These are phyloP conservation scores for Ophiosphaerella korrae DNA, from an alignment of 2,329 filamentous ascomycete genomes.

Conservation along the genomic window DNA sequence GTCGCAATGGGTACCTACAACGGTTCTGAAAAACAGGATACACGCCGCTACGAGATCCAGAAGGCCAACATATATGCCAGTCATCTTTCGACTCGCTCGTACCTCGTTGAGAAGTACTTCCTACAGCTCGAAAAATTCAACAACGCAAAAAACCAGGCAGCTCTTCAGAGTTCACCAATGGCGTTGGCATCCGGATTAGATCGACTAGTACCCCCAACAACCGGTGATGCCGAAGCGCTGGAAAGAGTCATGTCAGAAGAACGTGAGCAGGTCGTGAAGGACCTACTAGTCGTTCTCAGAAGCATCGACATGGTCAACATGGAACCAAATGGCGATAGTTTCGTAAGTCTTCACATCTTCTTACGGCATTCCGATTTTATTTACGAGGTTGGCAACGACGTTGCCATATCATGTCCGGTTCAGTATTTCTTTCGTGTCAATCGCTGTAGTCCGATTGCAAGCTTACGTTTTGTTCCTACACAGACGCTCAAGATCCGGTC, in stretches of 20 bases:
- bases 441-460: slow-evolving; percentile 16
- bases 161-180: slow-evolving; percentile 40
- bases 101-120: slow-evolving; percentile 86
- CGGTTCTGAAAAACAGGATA: slow-evolving; percentile 39
- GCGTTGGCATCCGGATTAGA: slow-evolving; percentile 36
- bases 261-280: slow-evolving; percentile 79
- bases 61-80: slow-evolving; percentile 89
- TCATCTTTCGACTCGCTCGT: slow-evolving; percentile 79
- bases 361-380: slow-evolving; percentile 19
- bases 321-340: slow-evolving; percentile 71
- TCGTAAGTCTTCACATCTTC: slow-evolving; percentile 55
- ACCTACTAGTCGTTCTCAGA: slow-evolving; percentile 74
- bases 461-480: slow-evolving; percentile 33
- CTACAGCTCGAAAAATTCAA: slow-evolving; percentile 70
- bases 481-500: slow-evolving; percentile 83
- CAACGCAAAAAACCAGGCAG: slow-evolving; percentile 51
- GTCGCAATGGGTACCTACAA: slow-evolving; percentile 28
- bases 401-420: slow-evolving; percentile 10
- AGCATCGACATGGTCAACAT: slow-evolving; percentile 84
- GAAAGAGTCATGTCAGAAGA: slow-evolving; percentile 73
- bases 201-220: slow-evolving; percentile 26
- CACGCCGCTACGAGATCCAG: slow-evolving; percentile 75
- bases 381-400: slow-evolving; percentile 7
- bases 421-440: slow-evolving; percentile 11
- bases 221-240: slow-evolving; percentile 51